These are phyloP conservation scores for Pyricularia sp. DNA, from an alignment of 2,329 filamentous ascomycete genomes.

Conservation along the genomic window DNA sequence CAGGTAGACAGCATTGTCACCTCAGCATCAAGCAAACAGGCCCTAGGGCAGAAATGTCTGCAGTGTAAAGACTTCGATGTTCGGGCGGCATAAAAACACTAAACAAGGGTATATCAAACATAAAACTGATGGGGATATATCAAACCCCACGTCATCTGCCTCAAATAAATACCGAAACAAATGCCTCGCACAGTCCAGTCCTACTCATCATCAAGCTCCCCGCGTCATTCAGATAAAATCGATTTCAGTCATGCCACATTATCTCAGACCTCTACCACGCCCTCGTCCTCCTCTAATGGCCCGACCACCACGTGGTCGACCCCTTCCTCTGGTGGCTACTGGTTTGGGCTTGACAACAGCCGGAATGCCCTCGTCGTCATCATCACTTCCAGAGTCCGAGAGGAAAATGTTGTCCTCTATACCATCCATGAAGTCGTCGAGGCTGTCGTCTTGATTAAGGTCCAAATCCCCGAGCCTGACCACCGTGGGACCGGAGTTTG, in stretches of 20 bases:
- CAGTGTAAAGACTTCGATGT: neutral
- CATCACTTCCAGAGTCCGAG: conserved; percentile 12
- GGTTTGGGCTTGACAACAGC: conserved; percentile 6
- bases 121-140: neutral
- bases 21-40: neutral
- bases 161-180: neutral
- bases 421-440: conserved; percentile 3
- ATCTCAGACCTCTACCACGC: neutral
- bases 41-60: neutral
- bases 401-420: conserved; percentile 5
- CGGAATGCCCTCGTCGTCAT: conserved; percentile 9
- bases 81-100: neutral
- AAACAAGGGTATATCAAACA: neutral
- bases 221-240: neutral
- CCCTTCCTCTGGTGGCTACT: conserved; percentile 5
- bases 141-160: neutral
- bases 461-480: conserved; percentile 18
- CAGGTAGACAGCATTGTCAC: neutral
- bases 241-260: neutral
- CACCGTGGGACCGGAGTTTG: conserved; percentile 15
- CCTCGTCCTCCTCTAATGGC: conserved; percentile 6
- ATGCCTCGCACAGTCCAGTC: neutral
- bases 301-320: conserved; percentile 7
- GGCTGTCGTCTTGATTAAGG: neutral
- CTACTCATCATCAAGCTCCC: neutral